phyloP scores from a whole-genome alignment of 108 stramenopile genomes.

The Cyclotella distinguenda region DNA sequence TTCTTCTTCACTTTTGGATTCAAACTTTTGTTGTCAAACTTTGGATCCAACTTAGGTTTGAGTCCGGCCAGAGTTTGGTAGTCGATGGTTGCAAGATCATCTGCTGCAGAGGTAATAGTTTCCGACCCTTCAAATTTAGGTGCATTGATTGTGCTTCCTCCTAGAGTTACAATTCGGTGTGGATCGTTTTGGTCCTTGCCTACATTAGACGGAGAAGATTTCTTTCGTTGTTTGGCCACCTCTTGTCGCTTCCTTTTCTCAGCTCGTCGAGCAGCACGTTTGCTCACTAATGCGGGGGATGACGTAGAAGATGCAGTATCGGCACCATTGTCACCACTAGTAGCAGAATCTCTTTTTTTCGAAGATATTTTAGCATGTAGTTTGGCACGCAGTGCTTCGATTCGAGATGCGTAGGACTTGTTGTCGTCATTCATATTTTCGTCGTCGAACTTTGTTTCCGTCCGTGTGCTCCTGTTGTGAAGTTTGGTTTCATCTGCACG shows the following conservation, averaged over 20 bases:
- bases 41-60: slow-evolving; percentile 40
- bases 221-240: slow-evolving; percentile 59
- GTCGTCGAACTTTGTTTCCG: slow-evolving; percentile 3
- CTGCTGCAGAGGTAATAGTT: slow-evolving; percentile 23
- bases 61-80: slow-evolving; percentile 80
- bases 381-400: slow-evolving; percentile 78
- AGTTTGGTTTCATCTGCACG: slow-evolving; percentile 1
- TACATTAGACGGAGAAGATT: slow-evolving; percentile 37
- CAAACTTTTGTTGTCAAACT: slow-evolving; percentile 69
- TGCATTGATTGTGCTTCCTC: slow-evolving; percentile 37
- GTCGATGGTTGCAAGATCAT: slow-evolving; percentile 74
- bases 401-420: slow-evolving; percentile 59
- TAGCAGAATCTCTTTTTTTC: slow-evolving; percentile 41
- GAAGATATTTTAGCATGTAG: slow-evolving; percentile 79
- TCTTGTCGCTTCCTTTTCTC: slow-evolving; percentile 75
- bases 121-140: slow-evolving; percentile 23
- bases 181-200: slow-evolving; percentile 19
- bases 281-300: slow-evolving; percentile 58
- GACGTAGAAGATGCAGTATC: slow-evolving; percentile 33
- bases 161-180: slow-evolving; percentile 37
- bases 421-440: background rate
- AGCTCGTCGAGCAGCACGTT: slow-evolving; percentile 83
- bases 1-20: slow-evolving; percentile 66
- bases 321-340: slow-evolving; percentile 9
- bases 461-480: slow-evolving; percentile 19